Conservation (phyloP, 169 alveolate genomes). For the Eimeria sp. region DNA sequence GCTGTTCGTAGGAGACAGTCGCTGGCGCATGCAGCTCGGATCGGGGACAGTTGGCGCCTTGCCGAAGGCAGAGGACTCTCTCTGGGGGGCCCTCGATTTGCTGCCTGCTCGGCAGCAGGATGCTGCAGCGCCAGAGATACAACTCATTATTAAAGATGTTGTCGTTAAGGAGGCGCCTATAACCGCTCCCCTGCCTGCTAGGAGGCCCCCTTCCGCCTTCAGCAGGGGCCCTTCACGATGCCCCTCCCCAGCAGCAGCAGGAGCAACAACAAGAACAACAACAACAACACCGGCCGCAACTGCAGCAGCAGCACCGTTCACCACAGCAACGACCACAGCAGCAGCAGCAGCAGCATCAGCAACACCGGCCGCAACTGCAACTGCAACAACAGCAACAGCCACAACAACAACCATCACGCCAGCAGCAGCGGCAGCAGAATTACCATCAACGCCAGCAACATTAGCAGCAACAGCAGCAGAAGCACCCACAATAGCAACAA, state of each 20-base stretch:
- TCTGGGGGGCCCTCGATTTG: conserved; percentile 29
- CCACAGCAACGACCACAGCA: neutral
- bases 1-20: neutral
- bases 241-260: neutral
- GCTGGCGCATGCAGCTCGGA: conserved; percentile 42
- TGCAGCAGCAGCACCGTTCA: neutral
- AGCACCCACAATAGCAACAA: neutral
- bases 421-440: neutral
- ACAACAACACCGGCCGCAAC: neutral
- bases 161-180: conserved; percentile 44
- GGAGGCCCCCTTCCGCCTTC: neutral
- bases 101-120: neutral
- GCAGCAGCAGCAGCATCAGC: neutral
- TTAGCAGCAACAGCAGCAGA: neutral
- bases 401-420: neutral
- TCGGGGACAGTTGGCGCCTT: neutral
- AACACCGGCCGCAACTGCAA: neutral
- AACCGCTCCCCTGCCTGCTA: conserved; percentile 26
- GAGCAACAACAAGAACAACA: neutral
- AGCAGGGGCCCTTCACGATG: neutral
- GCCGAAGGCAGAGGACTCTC: neutral
- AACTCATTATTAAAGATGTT: neutral
- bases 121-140: neutral
- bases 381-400: neutral
- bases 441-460: neutral